These are phyloP conservation scores for Phialophora expanda DNA, from an alignment of 2,329 filamentous ascomycete genomes.

Conservation along the genomic window DNA sequence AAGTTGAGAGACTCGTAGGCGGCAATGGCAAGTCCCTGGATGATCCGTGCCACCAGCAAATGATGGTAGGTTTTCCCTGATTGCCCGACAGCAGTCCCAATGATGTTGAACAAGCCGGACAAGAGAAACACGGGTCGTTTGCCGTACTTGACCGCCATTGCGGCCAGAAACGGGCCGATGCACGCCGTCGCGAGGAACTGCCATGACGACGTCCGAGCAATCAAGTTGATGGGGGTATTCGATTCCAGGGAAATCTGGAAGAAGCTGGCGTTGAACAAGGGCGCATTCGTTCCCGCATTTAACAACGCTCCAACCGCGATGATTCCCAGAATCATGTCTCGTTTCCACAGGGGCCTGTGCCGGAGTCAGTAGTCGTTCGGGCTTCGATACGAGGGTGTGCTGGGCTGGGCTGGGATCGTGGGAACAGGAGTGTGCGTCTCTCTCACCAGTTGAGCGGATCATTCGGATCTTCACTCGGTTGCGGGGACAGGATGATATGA, in stretches of 20 bases:
- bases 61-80: slow-evolving; percentile 30
- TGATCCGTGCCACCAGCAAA: slow-evolving; percentile 33
- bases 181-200: slow-evolving; percentile 34
- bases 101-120: slow-evolving; percentile 33
- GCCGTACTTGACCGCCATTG: slow-evolving; percentile 54
- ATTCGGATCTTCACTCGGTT: slow-evolving; percentile 41
- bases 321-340: no score
- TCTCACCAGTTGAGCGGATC: slow-evolving; percentile 43
- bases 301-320: background rate
- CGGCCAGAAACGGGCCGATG: slow-evolving; percentile 36
- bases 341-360: no score
- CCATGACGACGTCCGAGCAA: slow-evolving; percentile 33
- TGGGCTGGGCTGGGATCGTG: slow-evolving; percentile 40
- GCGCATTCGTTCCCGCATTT: slow-evolving; percentile 14
- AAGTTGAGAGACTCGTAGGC: slow-evolving; percentile 57
- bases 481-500: slow-evolving; percentile 39
- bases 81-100: slow-evolving; percentile 34
- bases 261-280: slow-evolving; percentile 33
- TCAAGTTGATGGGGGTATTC: slow-evolving; percentile 26
- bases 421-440: slow-evolving; percentile 38
- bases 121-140: slow-evolving; percentile 39
- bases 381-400: slow-evolving; percentile 35
- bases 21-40: slow-evolving; percentile 55
- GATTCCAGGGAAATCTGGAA: slow-evolving; percentile 26
- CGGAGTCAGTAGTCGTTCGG: slow-evolving; percentile 8